Evolutionary conservation across 768 basidiomycete genomes (phyloP), one percentile per base, ranked within the genome.

Genomic region (Porpolomopsis calyptriformis): DNA sequence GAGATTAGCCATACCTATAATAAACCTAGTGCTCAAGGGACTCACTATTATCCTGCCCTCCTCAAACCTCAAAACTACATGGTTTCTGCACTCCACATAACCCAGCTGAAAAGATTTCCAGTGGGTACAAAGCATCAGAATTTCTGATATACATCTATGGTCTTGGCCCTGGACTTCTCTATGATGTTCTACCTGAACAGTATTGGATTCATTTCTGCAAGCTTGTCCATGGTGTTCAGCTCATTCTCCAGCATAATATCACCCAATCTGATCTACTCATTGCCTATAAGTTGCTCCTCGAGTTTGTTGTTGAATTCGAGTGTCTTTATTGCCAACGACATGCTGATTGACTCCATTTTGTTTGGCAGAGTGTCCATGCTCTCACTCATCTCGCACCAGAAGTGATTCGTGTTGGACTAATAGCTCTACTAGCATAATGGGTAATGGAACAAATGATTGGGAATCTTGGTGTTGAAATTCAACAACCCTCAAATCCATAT

Each of bases 11-110:
- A n/a, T n/a, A n/a, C n/a, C n/a, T n/a, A n/a, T n/a, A n/a, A n/a
- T n/a, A n/a, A 10, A 16, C 14, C 29, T 45, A 2, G 10, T 43
- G 1, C 14, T 3, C 34, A 19, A 18, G n/a, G 18, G 38, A 10
- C 42, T 60, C 14, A 55, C 59, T 1, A 10, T 63, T 3, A 27
- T 61, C 3, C 54, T 51, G 1, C 14, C 51, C 0, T 64, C 53
- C 33, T 54, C 54, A 2, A 49, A 44, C 3, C 55, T 55, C 0
- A 47, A 62, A 14, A 1, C 20, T 2, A n/a, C n/a, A n/a, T n/a
- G n/a, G n/a, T n/a, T n/a, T n/a, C n/a, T n/a, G n/a, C n/a, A 59
- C 64, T 3, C 65, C 64, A 0, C 53, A n/a, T n/a, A n/a, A n/a
- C n/a, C n/a, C n/a, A n/a, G n/a, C n/a, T n/a, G n/a, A n/a, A n/a